Evolutionary conservation across 345 rosid species (phyloP).

Genomic region (Pelargonium nanum): DNA sequence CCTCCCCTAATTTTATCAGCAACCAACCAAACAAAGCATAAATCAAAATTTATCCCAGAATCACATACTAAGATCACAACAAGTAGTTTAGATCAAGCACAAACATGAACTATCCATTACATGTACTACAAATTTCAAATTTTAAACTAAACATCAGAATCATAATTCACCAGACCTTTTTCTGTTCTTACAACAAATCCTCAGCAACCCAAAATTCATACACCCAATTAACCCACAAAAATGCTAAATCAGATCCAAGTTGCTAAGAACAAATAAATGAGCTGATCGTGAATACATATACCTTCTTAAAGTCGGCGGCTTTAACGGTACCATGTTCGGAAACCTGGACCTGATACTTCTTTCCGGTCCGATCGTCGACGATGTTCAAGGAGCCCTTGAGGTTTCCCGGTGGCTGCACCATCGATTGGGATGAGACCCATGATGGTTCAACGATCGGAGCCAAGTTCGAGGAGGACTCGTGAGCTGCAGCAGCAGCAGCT

Average conservation of each 20-base stretch:
- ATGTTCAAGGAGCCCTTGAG: constrained; percentile 46
- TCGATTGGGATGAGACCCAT: constrained; percentile 34
- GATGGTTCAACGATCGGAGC: constrained; percentile 43
- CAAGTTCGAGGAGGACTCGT: constrained; percentile 12
- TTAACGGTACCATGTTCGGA: constrained; percentile 63
- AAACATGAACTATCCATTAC: background rate
- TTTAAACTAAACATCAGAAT: background rate
- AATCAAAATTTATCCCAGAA: background rate
- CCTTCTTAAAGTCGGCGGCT: constrained; percentile 84
- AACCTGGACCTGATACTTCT: constrained; percentile 46
- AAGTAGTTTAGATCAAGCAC: no score
- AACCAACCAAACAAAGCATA: background rate
- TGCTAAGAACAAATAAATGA: background rate
- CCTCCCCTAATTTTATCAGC: background rate
- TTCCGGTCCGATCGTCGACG: constrained; percentile 70
- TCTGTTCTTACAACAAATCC: background rate
- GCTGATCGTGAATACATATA: constrained; percentile 11
- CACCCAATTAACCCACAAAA: background rate
- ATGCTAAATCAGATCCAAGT: background rate
- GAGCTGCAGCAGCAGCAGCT: constrained; percentile 11
- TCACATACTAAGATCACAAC: background rate
- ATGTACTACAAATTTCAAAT: background rate
- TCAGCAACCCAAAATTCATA: background rate
- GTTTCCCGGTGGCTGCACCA: constrained; percentile 33
- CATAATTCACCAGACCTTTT: background rate